These are phyloP conservation scores for Fomitopsis pinicola DNA, from an alignment of 1,284 basidiomycete species.

Conservation along the genomic window DNA sequence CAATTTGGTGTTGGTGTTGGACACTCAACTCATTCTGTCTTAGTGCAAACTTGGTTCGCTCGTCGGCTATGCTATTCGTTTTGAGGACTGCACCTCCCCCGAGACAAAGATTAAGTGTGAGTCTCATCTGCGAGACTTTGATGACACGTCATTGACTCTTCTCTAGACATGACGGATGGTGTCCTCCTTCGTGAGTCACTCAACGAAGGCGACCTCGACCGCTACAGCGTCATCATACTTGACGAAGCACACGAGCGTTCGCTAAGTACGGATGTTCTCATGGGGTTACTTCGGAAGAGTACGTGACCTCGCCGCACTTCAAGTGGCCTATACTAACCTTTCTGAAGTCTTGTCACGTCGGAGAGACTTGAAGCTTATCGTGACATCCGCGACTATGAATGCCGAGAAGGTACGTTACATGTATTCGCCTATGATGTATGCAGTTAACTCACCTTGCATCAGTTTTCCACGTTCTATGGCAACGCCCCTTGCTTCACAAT, in stretches of 20 bases:
- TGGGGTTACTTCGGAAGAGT: constrained; percentile 95
- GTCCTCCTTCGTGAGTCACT: constrained; percentile 92
- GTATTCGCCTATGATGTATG: background rate
- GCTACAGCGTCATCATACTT: constrained; percentile 93
- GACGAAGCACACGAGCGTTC: constrained; percentile 98
- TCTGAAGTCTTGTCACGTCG: constrained; percentile 80
- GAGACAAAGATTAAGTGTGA: constrained; percentile 95
- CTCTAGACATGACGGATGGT: constrained; percentile 94
- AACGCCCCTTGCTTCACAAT: constrained; percentile 96
- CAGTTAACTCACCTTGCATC: constrained; percentile 2
- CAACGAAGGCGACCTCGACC: constrained; percentile 93
- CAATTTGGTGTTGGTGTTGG: too few relatives aligned
- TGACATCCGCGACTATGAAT: constrained; percentile 99
- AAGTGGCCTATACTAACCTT: constrained; percentile 7
- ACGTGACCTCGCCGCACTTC: constrained; percentile 22
- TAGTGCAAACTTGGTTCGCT: constrained; percentile 83
- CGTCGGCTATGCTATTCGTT: constrained; percentile 97
- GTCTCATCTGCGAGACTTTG: constrained; percentile 19
- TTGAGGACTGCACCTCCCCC: constrained; percentile 92
- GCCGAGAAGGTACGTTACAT: constrained; percentile 75
- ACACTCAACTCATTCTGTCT: background rate
- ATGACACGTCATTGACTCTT: background rate
- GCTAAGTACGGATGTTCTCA: constrained; percentile 93
- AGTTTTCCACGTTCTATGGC: constrained; percentile 96
- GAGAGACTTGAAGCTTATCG: constrained; percentile 92